Conservation (phyloP, 345 rosid genomes). For the Gossypium bickii region DNA sequence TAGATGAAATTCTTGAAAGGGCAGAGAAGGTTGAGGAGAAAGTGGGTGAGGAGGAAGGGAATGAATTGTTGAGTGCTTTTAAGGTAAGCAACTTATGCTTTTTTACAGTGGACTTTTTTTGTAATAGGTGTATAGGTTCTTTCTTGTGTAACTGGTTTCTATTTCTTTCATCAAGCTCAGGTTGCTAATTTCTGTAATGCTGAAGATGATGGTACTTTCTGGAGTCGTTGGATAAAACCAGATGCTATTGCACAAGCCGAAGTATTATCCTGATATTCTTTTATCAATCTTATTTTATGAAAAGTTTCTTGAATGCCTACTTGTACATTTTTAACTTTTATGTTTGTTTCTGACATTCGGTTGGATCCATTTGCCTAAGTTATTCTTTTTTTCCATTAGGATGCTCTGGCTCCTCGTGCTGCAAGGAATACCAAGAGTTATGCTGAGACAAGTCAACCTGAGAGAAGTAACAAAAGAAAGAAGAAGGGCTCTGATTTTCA, state of each 20-base stretch:
- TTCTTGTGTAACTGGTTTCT: slow-evolving; percentile 6
- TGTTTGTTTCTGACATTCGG: not conserved
- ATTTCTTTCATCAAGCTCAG: slow-evolving; percentile 35
- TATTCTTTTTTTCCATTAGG: slow-evolving; percentile 38
- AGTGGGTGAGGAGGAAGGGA: slow-evolving; percentile 55
- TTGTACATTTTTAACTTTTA: not conserved
- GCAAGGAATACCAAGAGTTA: slow-evolving; percentile 89
- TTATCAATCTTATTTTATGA: slow-evolving; percentile 12
- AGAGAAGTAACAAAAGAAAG: slow-evolving; percentile 73
- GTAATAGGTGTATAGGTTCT: not conserved
- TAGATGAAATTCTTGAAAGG: slow-evolving; percentile 96
- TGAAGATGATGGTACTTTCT: slow-evolving; percentile 77
- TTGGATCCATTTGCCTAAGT: slow-evolving; percentile 6
- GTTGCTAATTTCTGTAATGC: slow-evolving; percentile 88
- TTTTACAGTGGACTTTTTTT: not conserved
- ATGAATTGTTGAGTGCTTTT: slow-evolving; percentile 89
- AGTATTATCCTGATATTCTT: slow-evolving; percentile 34
- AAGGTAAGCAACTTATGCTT: slow-evolving; percentile 54
- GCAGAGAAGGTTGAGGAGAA: slow-evolving; percentile 97
- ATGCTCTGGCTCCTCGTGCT: slow-evolving; percentile 91
- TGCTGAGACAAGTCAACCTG: slow-evolving; percentile 68
- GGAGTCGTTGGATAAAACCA: slow-evolving; percentile 99
- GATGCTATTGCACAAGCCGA: slow-evolving; percentile 84
- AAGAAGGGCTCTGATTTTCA: slow-evolving; percentile 72
- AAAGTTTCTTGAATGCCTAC: slow-evolving; percentile 1